A percentile compares a stretch with the other conserved stretches of the same genome.
These are phyloP conservation scores for Chrysanthemum seticuspe DNA, from an alignment of 129 eudicot genomes.

Conservation along the genomic window DNA sequence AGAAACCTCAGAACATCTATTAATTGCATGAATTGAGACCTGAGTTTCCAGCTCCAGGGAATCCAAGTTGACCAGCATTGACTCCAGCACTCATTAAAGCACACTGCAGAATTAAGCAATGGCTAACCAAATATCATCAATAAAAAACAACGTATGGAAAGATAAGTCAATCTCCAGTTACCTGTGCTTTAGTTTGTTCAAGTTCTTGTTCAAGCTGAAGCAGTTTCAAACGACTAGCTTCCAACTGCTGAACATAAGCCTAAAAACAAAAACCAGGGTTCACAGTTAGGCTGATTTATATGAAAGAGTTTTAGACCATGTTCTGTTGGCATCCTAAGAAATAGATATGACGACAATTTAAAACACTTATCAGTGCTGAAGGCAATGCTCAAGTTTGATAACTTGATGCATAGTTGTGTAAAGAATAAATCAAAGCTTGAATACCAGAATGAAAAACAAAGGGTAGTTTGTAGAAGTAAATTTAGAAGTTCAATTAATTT, in stretches of 20 bases:
- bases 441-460: neutral
- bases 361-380: neutral
- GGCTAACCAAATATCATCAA: slow-evolving; percentile 9
- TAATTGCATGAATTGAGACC: slow-evolving; percentile 41
- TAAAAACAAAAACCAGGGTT: slow-evolving; percentile 28
- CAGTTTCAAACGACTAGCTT: slow-evolving; percentile 73
- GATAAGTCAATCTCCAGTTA: slow-evolving; percentile 23
- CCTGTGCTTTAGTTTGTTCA: slow-evolving; percentile 77
- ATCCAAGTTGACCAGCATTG: slow-evolving; percentile 59
- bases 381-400: slow-evolving; percentile 3
- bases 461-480: slow-evolving; percentile 13
- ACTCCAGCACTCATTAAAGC: slow-evolving; percentile 58
- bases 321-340: neutral
- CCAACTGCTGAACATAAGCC: slow-evolving; percentile 98
- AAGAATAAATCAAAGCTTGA: neutral
- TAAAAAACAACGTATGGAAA: slow-evolving; percentile 6
- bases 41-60: slow-evolving; percentile 53
- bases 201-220: slow-evolving; percentile 91
- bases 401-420: slow-evolving; percentile 5
- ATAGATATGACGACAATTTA: neutral
- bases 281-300: slow-evolving; percentile 11
- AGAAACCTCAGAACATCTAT: neutral
- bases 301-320: slow-evolving; percentile 5
- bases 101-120: slow-evolving; percentile 46
- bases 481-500: slow-evolving; percentile 16